Conservation (phyloP, 805 yeast genomes). For the Pichia kluyveri region DNA sequence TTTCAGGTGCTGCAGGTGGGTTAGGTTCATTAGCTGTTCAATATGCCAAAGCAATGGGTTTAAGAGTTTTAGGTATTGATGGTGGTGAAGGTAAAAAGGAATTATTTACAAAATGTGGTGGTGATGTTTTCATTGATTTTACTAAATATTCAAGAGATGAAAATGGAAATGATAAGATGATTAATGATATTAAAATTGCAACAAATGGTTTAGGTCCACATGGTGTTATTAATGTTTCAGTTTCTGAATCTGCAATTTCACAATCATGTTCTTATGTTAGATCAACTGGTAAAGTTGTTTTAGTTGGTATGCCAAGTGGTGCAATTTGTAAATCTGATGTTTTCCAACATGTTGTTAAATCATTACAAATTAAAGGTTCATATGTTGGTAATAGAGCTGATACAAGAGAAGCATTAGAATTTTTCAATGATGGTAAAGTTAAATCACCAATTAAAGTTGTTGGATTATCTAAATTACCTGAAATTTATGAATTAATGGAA, state of each 20-base stretch:
- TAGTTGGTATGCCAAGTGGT: constrained; percentile 56
- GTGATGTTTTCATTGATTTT: constrained; percentile 40
- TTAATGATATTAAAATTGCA: constrained; percentile 29
- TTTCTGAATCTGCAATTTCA: constrained; percentile 39
- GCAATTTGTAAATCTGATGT: constrained; percentile 45
- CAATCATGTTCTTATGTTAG: constrained; percentile 34
- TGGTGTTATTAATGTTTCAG: constrained; percentile 45
- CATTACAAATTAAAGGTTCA: constrained; percentile 46
- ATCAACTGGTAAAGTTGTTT: constrained; percentile 50
- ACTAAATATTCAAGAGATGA: constrained; percentile 20
- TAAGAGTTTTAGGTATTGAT: constrained; percentile 38
- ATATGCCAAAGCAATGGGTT: constrained; percentile 43
- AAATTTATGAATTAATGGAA: constrained; percentile 46
- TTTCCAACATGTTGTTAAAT: constrained; percentile 46
- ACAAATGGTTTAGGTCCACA: constrained; percentile 43
- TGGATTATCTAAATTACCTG: constrained; percentile 41
- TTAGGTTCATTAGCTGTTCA: constrained; percentile 43
- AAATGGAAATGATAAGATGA: constrained; percentile 32
- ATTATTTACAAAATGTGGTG: constrained; percentile 33
- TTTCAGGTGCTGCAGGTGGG: constrained; percentile 46
- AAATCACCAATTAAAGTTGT: constrained; percentile 47
- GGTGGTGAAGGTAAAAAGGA: constrained; percentile 39
- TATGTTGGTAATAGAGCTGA: constrained; percentile 57
- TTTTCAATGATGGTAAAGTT: constrained; percentile 43
- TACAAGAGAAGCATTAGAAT: constrained; percentile 48